These are phyloP conservation scores for Hippophae gyantsensis DNA, from an alignment of 306 rosid species.

Conservation along the genomic window DNA sequence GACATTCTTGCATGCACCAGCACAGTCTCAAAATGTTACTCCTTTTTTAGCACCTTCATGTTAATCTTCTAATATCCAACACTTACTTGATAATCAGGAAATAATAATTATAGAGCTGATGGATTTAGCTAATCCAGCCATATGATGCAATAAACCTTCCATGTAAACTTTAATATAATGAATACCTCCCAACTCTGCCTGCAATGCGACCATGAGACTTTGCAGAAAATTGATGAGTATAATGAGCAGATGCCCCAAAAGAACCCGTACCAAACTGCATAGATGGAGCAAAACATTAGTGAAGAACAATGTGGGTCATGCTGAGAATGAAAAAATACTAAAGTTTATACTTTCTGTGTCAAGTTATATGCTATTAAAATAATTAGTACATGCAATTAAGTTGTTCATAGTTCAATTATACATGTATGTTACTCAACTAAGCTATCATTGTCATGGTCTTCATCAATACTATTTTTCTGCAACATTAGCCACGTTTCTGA, in stretches of 20 bases:
- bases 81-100: neutral
- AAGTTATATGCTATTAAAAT: no score
- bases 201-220: conserved; percentile 78
- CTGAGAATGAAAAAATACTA: no score
- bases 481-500: no score
- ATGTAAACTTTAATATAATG: conserved; percentile 9
- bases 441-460: no score
- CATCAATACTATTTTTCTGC: no score
- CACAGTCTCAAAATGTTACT: neutral
- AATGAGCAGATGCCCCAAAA: conserved; percentile 61
- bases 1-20: neutral
- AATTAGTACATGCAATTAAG: no score
- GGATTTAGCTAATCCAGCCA: neutral
- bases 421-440: no score
- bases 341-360: no score
- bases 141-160: neutral
- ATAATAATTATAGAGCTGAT: neutral
- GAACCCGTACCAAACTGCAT: conserved; percentile 69
- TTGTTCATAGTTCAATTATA: no score
- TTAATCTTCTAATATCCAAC: neutral
- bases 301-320: conserved; percentile 14
- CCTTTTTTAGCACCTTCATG: neutral
- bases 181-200: conserved; percentile 89
- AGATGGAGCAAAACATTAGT: conserved; percentile 32
- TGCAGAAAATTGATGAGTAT: conserved; percentile 62